Evolutionary conservation across 164 flowering plant genomes (phyloP).

Genomic region (Malania oleifera): DNA sequence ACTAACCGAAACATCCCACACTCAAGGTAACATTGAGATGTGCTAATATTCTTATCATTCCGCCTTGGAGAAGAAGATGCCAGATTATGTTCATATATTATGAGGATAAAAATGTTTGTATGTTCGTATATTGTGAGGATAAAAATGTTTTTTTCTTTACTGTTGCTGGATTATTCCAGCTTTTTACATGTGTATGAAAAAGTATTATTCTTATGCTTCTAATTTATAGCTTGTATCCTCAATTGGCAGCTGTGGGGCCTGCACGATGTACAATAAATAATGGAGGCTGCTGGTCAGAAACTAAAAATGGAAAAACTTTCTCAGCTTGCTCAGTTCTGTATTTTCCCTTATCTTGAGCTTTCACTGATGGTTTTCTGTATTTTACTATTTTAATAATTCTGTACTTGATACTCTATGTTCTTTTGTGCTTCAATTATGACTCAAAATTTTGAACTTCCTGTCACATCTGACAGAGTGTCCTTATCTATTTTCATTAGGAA

Average conservation of each 20-base stretch:
- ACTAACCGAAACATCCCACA: no score
- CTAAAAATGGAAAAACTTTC: conserved; percentile 41
- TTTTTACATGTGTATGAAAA: background rate
- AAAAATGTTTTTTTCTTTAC: no score
- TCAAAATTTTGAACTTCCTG: background rate
- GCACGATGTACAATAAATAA: conserved; percentile 69
- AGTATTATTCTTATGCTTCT: background rate
- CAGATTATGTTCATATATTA: no score
- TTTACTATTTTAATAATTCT: background rate
- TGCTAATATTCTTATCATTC: no score
- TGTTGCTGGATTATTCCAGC: background rate
- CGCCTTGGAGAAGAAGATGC: no score
- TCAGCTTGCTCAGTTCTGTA: conserved; percentile 89
- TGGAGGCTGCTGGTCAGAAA: conserved; percentile 95
- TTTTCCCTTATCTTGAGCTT: conserved; percentile 8
- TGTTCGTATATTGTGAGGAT: no score
- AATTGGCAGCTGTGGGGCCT: conserved; percentile 69
- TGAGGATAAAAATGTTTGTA: no score
- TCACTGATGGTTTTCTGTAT: background rate
- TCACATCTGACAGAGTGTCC: background rate
- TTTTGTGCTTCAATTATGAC: background rate
- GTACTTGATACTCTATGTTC: background rate
- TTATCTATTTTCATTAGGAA: conserved; percentile 30
- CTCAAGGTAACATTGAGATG: no score
- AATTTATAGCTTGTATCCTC: conserved; percentile 1